These are phyloP conservation scores for Hyphopichia wangnamkhiaoensis DNA, from an alignment of 1,139 yeast genomes.

Conservation along the genomic window DNA sequence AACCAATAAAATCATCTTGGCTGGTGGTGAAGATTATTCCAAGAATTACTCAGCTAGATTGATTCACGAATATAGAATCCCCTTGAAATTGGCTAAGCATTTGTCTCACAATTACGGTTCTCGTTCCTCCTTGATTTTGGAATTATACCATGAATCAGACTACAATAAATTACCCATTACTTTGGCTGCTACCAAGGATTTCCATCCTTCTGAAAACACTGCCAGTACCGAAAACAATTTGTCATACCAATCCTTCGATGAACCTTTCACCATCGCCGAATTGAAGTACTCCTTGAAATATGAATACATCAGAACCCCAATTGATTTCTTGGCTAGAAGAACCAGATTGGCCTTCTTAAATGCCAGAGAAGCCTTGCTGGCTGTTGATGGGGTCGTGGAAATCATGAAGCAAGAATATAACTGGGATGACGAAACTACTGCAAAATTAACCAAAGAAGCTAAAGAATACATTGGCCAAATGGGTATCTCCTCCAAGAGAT, in stretches of 20 bases:
- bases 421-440: conserved; percentile 68
- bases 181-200: conserved; percentile 47
- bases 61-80: conserved; percentile 75
- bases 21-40: conserved; percentile 74
- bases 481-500: conserved; percentile 46
- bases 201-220: conserved; percentile 34
- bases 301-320: conserved; percentile 86
- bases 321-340: conserved; percentile 91
- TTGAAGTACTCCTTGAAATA: conserved; percentile 76
- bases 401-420: conserved; percentile 77
- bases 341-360: conserved; percentile 91
- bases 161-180: conserved; percentile 63
- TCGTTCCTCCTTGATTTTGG: conserved; percentile 79
- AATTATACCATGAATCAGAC: conserved; percentile 54
- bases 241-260: conserved; percentile 60
- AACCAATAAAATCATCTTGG: conserved; percentile 62
- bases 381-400: conserved; percentile 84
- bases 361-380: conserved; percentile 78
- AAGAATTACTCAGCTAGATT: conserved; percentile 75
- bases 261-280: conserved; percentile 93
- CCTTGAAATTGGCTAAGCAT: conserved; percentile 78
- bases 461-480: conserved; percentile 60
- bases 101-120: conserved; percentile 88
- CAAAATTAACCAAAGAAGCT: conserved; percentile 55
- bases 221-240: conserved; percentile 38